Base-by-base conservation (phyloP, 352 stramenopile species). In the Phytophthora chlamydospora region DNA sequence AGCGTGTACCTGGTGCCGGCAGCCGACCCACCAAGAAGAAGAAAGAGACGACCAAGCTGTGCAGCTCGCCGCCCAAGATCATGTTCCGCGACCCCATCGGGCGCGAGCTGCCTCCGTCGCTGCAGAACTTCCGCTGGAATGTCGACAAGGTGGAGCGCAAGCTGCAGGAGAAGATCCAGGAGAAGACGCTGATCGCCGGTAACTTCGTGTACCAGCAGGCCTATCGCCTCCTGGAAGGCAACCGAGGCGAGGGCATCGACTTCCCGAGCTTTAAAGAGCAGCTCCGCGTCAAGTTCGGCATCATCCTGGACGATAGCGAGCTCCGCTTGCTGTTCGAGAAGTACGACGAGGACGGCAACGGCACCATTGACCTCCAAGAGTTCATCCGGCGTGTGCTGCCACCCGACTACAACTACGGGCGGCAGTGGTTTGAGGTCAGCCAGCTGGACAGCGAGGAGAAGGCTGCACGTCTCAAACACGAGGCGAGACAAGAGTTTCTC, bases 141-240 rank as follows among this genome's bases (percentile, higher is more conserved):
- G 80, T 89, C 13, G 75, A 90, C 64, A 91, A 94, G 44, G 83
- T 92, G 35, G 81, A 92, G 62, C 76, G 80, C 54, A 91, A 92
- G 56, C 64, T 94, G 34, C 85, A 91, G 65, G 83, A 91, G 50
- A 94, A 92, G 51, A 92, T 94, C 56, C 83, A 90, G 50, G 85
- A 94, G 70, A 89, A 90, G 61, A 94, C 83, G 62, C 78, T 90
- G 49, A 89, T 94, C 44, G 82, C 80, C 0, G 85, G 85, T 45
- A 94, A 94, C 32, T 94, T 92, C 51, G 81, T 92, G 14, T 94
- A 92, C 55, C 85, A 94, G 58, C 85, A 94, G 57, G 85, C 85
- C n/a, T 94, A 90, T 57, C 83, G 85, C 5, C 66, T 94, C 31
- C 75, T 94, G 11, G 85, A 92, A 60, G 80, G 77, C 45, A 81